Base-by-base conservation (phyloP, 495 filamentous ascomycete species). In the Apodospora peruviana region DNA sequence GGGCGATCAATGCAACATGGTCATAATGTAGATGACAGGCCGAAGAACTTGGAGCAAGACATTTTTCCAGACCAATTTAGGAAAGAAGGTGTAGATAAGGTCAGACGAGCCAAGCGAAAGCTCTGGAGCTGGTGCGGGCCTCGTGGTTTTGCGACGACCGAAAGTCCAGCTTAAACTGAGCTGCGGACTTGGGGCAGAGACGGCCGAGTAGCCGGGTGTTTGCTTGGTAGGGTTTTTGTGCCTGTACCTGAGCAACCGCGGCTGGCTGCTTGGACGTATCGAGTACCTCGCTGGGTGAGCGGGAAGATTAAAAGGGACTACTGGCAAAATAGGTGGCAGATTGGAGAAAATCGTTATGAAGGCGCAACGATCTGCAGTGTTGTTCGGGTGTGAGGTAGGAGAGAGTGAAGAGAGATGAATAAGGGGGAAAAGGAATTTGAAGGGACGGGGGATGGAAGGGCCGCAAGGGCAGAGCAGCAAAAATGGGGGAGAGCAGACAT, bases 11-110 rank as follows among this genome's bases (percentile, higher is more conserved):
- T n/a, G 40, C 53, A 23, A 37, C 56, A 47, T 39, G 51, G 53
- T 61, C 61, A 64, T 59, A 56, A 59, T 41, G 53, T 51, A 36
- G 44, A 54, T 40, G 49, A 44, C 27, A 47, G 52, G 45, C 24
- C 36, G 27, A 27, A 44, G 27, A 53, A 20, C 52, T 51, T 55
- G 48, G 45, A 47, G 34, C 36, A 49, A 60, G 52, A 51, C 60
- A 61, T 60, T 43, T 50, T 57, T 57, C 40, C 12, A 20, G 45
- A 38, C 11, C 21, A n/a, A 24, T 24, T 52, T 53, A 7, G 47
- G 43, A 22, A 38, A 34, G 27, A 29, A 57, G 51, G 45, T 43
- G 52, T 41, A 35, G 43, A 45, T 45, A 45, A 35, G 43, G 25
- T 18, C 22, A 44, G 27, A 27, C n/a, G 17, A 24, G 40, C n/a